These are phyloP conservation scores for Cladosporium sp. DNA, from an alignment of 2,329 filamentous ascomycete genomes.

Conservation along the genomic window DNA sequence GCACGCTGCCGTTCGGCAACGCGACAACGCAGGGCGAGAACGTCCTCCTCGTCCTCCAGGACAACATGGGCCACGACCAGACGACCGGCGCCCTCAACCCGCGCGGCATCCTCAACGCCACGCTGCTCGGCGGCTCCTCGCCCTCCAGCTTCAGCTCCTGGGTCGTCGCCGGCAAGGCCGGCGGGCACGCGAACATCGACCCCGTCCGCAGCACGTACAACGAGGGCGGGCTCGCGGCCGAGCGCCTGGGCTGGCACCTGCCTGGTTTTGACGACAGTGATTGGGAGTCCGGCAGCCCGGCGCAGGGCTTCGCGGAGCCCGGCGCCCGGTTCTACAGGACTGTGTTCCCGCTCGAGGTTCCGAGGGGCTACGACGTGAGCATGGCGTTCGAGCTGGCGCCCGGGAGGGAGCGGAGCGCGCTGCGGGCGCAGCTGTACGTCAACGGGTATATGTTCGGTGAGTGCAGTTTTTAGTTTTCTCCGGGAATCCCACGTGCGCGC, in stretches of 20 bases:
- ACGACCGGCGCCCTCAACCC: constrained; percentile 43
- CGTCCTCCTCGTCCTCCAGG: constrained; percentile 51
- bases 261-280: constrained; percentile 47
- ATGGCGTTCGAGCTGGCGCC: constrained; percentile 50
- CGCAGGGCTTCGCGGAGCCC: constrained; percentile 41
- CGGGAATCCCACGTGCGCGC: neutral
- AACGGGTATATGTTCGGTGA: constrained; percentile 47
- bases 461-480: neutral
- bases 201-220: constrained; percentile 50
- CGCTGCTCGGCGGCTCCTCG: constrained; percentile 35
- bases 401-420: constrained; percentile 33
- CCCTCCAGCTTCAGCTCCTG: constrained; percentile 44
- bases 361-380: constrained; percentile 47
- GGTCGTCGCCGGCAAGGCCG: constrained; percentile 54
- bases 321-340: constrained; percentile 54
- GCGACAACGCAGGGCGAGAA: constrained; percentile 39
- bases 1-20: constrained; percentile 47
- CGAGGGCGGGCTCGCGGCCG: constrained; percentile 54
- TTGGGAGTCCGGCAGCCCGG: constrained; percentile 37
- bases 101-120: constrained; percentile 49
- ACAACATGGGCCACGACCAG: constrained; percentile 56
- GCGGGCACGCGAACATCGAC: constrained; percentile 48
- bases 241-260: constrained; percentile 54
- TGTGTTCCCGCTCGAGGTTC: constrained; percentile 44
- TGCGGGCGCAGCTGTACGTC: constrained; percentile 53